These are phyloP conservation scores for Blastobotrys arbuscula DNA, from an alignment of 1,139 yeast species.

Conservation along the genomic window DNA sequence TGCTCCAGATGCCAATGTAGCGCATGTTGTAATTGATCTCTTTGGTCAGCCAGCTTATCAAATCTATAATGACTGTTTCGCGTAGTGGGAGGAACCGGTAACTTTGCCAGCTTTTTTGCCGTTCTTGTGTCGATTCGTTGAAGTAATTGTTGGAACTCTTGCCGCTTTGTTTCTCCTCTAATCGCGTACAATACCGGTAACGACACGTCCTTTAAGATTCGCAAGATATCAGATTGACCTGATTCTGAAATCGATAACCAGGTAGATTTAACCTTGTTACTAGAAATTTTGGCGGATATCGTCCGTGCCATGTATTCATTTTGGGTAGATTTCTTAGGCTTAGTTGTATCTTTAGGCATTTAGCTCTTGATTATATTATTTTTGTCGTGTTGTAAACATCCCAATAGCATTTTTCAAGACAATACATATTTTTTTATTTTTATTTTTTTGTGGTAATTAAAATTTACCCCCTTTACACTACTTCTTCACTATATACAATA, in stretches of 20 bases:
- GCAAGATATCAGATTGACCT: slow-evolving; percentile 19
- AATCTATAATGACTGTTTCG: slow-evolving; percentile 20
- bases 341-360: slow-evolving; percentile 2
- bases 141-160: slow-evolving; percentile 17
- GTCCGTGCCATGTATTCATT: slow-evolving; percentile 9
- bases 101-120: slow-evolving; percentile 14
- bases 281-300: slow-evolving; percentile 12
- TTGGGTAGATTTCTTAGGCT: neutral
- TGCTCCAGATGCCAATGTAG: slow-evolving; percentile 24
- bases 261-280: slow-evolving; percentile 16
- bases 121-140: slow-evolving; percentile 9
- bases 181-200: slow-evolving; percentile 20
- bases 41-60: slow-evolving; percentile 19
- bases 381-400: neutral
- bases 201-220: slow-evolving; percentile 17
- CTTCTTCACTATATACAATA: neutral
- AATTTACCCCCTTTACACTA: neutral
- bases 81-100: slow-evolving; percentile 23
- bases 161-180: slow-evolving; percentile 17
- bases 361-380: neutral
- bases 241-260: slow-evolving; percentile 22
- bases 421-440: neutral
- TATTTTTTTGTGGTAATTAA: neutral
- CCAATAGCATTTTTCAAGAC: neutral
- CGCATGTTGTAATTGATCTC: slow-evolving; percentile 21